Evolutionary conservation across 352 stramenopile genomes (phyloP).

Genomic region (Nothophytophthora sp.): DNA sequence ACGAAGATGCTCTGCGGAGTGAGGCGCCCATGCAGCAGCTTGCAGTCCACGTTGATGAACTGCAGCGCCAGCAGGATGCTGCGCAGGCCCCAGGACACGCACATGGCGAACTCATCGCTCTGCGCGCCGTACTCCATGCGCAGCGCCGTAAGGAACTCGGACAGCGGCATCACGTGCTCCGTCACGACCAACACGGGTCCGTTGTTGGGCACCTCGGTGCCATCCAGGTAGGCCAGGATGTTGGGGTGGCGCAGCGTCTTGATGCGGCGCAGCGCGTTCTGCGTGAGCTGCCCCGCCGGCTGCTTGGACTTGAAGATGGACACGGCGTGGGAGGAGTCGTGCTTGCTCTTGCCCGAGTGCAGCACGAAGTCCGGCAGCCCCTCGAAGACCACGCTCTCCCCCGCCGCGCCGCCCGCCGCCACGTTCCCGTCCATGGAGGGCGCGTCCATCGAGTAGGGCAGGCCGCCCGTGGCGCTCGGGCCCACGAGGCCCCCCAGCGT

Average conservation of each 20-base stretch:
- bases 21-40: constrained; percentile 92
- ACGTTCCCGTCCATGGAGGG: constrained; percentile 37
- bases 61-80: constrained; percentile 92
- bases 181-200: constrained; percentile 94
- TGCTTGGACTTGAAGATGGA: constrained; percentile 95
- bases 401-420: constrained; percentile 36
- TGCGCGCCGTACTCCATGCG: constrained; percentile 54
- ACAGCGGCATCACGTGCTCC: constrained; percentile 91
- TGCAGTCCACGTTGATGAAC: constrained; percentile 95
- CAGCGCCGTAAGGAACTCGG: constrained; percentile 85
- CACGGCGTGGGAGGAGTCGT: constrained; percentile 71
- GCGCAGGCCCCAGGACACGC: constrained; percentile 93
- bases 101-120: constrained; percentile 81
- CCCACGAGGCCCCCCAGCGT: constrained; percentile 76
- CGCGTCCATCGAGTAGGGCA: constrained; percentile 67
- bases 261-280: constrained; percentile 91
- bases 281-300: constrained; percentile 66
- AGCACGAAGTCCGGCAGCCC: constrained; percentile 82
- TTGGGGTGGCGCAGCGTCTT: constrained; percentile 96
- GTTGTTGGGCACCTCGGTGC: constrained; percentile 70
- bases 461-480: constrained; percentile 60
- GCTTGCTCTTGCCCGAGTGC: constrained; percentile 85
- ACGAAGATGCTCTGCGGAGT: constrained; percentile 93
- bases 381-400: constrained; percentile 55
- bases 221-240: constrained; percentile 90